Evolutionary conservation across 2,329 filamentous ascomycete species (phyloP).

Genomic region (Botryotinia convoluta): DNA sequence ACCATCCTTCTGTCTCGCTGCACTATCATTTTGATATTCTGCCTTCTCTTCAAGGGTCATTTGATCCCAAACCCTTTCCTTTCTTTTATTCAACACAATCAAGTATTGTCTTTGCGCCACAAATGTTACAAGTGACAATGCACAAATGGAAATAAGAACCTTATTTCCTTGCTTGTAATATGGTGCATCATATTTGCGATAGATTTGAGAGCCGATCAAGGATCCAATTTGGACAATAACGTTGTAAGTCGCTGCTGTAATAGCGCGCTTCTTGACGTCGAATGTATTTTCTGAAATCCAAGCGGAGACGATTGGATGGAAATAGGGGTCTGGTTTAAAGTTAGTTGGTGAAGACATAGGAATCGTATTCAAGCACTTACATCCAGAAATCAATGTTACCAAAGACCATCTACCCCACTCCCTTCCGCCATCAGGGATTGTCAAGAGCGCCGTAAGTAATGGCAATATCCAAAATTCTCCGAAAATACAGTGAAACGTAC

Average conservation of each 20-base stretch:
- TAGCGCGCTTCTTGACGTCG: conserved; percentile 58
- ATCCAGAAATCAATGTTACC: conserved; percentile 25
- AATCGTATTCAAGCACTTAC: conserved; percentile 21
- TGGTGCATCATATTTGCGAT: conserved; percentile 48
- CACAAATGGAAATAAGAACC: conserved; percentile 48
- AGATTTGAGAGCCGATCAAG: conserved; percentile 40
- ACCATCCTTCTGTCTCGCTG: conserved; percentile 36
- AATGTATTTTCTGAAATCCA: conserved; percentile 57
- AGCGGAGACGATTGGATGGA: conserved; percentile 47
- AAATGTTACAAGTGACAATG: conserved; percentile 46
- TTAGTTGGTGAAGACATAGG: conserved; percentile 6
- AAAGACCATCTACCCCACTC: conserved; percentile 26
- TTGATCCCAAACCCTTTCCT: conserved; percentile 46
- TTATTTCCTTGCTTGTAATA: conserved; percentile 54
- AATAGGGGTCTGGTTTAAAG: not conserved
- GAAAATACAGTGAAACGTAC: conserved; percentile 34
- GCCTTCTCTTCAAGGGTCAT: conserved; percentile 47
- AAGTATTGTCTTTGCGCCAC: conserved; percentile 48
- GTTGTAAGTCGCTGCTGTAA: conserved; percentile 62
- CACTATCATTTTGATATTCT: conserved; percentile 47
- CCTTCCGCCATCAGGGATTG: conserved; percentile 23
- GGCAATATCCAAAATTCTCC: conserved; percentile 45
- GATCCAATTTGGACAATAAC: conserved; percentile 46
- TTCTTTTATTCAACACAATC: conserved; percentile 46
- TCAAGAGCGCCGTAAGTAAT: conserved; percentile 31